Evolutionary conservation across 2,329 filamentous ascomycete species (phyloP), one percentile per base, ranked within the genome.

Genomic region (Penicillium sp.): DNA sequence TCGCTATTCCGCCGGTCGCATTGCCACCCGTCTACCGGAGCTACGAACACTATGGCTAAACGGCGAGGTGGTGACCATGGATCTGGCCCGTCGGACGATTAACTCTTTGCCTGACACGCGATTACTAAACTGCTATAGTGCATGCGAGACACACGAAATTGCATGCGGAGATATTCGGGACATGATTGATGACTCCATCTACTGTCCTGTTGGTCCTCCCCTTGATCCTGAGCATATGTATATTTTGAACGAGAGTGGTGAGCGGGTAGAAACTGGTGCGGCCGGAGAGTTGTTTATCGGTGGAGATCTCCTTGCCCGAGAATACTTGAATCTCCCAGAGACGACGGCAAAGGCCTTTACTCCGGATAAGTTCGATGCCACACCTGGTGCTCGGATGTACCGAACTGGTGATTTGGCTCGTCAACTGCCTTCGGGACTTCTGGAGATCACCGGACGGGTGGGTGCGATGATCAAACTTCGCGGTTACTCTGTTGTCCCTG

Each of bases 381-480:
- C 78, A 1, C 76, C 83, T 1, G 86, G 83, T 27, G 83, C 88
- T 14, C 84, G 86, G 21, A 90, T 92, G 85, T 92, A 92, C 70
- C 83, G 84, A 56, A 92, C 89, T 0, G 89, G 89, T 3, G 89
- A 92, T 70, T 80, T 86, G 52, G 89, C 89, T 0, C 81, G 88
- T 2, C 73, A 90, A 39, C 80, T 91, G 7, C 80, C 87, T 0
- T 88, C 83, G 1, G 89, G 89, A 1, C 77, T 87, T 6, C 79
- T 92, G 8, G 89, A 92, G 69, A 91, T 92, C 58, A 91, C 88
- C 7, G 89, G 89, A 33, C 85, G 89, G 51, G 87, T 91, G 1
- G 89, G 89, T 14, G 85, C 86, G 13, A 92, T 92, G 89, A 92
- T 92, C 77, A 92, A 92, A 75, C 83, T 91, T 11, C 85, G 89